Base-by-base conservation (phyloP, 1,139 yeast species). In the Taphrina deformans region DNA sequence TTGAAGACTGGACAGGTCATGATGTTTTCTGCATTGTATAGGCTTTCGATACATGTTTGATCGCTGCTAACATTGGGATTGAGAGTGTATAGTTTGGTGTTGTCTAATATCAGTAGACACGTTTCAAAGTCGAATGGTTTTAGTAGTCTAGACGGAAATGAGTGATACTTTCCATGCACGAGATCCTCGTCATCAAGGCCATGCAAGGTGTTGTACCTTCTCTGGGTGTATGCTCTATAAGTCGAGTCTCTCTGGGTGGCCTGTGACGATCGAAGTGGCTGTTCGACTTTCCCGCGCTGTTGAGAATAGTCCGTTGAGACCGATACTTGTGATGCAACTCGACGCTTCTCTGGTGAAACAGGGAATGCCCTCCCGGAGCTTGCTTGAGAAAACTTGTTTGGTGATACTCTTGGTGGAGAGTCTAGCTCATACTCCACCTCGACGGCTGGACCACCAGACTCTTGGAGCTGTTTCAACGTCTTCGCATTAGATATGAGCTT, bases 401-500 rank as follows among this genome's bases (percentile, higher is more conserved):
- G 41, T 23, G 24, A n/a, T 9, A 56, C 50, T n/a, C 12, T 12
- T 24, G 14, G 14, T 3, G 24, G 24, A 4, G 48, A n/a, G 10
- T 29, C 46, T 29, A 14, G 14, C 53, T 48, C 56, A 21, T 59
- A 59, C 21, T 45, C 51, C 14, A 50, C 29, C 29, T 48, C 56
- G 21, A 50, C 27, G 1, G 23, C 50, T 16, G 56, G 56, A n/a
- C 38, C 41, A 29, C 56, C 51, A 2, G 56, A 38, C 2, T 24
- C 33, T 27, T 40, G 50, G 12, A 50, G 41, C 27, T 59, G 41
- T 14, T 52, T 35, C n/a, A 59, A 21, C 12, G 63, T 59, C 31
- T 50, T 26, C 10, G 63, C 63, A 40, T 59, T 59, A 7, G 56
- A 31, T 24, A 59, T 27, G 18, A 59, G 63, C 18, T 45, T 48